A percentile compares a stretch with the other conserved stretches of the same genome.
Evolutionary conservation across 495 filamentous ascomycete species (phyloP).

Genomic region (Hypoxylon trugodes): DNA sequence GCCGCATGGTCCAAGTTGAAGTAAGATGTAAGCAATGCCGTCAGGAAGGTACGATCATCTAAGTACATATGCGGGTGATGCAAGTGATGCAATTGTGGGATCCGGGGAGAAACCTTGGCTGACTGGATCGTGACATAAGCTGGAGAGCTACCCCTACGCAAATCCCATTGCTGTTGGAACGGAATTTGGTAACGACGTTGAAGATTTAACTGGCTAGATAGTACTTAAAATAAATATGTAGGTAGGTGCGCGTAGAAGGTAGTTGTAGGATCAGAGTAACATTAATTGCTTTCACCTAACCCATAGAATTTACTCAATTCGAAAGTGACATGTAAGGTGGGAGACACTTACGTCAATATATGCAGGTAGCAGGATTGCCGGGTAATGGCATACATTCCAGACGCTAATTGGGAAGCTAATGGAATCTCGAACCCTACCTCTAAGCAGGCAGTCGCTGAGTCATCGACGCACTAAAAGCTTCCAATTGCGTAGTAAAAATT

Average conservation of each 20-base stretch:
- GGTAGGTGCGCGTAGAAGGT: neutral
- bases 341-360: too few species aligned
- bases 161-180: too few species aligned
- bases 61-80: constrained; percentile 24
- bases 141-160: too few species aligned
- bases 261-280: too few species aligned
- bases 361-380: too few species aligned
- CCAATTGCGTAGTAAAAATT: constrained; percentile 20
- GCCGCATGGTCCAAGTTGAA: constrained; percentile 1
- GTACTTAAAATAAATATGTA: neutral
- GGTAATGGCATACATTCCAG: neutral
- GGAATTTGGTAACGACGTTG: too few species aligned
- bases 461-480: constrained; percentile 36
- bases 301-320: too few species aligned
- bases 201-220: too few species aligned
- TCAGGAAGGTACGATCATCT: constrained; percentile 12
- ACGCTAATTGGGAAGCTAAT: constrained; percentile 17
- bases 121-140: constrained; percentile 1
- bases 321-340: too few species aligned
- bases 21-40: neutral
- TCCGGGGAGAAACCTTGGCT: constrained; percentile 27
- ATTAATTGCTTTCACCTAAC: too few species aligned
- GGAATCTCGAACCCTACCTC: constrained; percentile 35
- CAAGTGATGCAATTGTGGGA: constrained; percentile 39
- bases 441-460: constrained; percentile 16